Percentiles rank a stretch among this genome's conserved stretches.
Conservation (phyloP, 768 basidiomycete genomes). For the Kwoniella mangroviensis region DNA sequence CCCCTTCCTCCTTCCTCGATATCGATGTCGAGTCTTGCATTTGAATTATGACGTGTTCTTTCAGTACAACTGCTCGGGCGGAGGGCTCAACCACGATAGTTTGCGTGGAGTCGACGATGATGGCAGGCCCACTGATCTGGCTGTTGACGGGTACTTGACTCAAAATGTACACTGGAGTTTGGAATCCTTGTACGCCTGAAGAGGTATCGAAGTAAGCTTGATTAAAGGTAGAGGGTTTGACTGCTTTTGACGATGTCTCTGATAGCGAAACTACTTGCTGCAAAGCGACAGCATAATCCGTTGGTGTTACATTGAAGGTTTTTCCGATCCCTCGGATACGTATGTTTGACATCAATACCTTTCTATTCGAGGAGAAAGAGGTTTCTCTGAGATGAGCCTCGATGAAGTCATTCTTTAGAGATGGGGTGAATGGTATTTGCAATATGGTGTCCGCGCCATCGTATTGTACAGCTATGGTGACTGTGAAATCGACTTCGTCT, state of each 20-base stretch:
- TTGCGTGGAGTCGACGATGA: conserved; percentile 94
- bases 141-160: conserved; percentile 64
- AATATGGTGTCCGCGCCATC: conserved; percentile 42
- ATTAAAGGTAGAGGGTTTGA: conserved; percentile 24
- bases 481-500: conserved; percentile 32
- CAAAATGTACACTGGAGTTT: conserved; percentile 33
- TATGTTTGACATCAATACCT: conserved; percentile 33
- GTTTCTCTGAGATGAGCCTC: conserved; percentile 41
- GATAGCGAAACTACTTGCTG: conserved; percentile 6
- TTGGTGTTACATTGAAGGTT: conserved; percentile 37
- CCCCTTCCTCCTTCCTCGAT: neutral
- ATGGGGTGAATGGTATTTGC: conserved; percentile 33
- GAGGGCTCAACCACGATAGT: conserved; percentile 83
- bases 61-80: conserved; percentile 36
- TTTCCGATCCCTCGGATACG: conserved; percentile 40
- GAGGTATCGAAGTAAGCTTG: conserved; percentile 35
- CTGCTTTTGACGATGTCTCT: neutral
- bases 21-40: conserved; percentile 36
- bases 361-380: conserved; percentile 35
- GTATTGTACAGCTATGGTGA: conserved; percentile 33
- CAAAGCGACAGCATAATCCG: conserved; percentile 35
- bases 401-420: conserved; percentile 32
- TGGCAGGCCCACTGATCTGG: conserved; percentile 71
- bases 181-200: conserved; percentile 20
- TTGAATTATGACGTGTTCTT: conserved; percentile 44